Conservation (phyloP, 2,329 filamentous ascomycete species). For the Tolypocladium nubicola region DNA sequence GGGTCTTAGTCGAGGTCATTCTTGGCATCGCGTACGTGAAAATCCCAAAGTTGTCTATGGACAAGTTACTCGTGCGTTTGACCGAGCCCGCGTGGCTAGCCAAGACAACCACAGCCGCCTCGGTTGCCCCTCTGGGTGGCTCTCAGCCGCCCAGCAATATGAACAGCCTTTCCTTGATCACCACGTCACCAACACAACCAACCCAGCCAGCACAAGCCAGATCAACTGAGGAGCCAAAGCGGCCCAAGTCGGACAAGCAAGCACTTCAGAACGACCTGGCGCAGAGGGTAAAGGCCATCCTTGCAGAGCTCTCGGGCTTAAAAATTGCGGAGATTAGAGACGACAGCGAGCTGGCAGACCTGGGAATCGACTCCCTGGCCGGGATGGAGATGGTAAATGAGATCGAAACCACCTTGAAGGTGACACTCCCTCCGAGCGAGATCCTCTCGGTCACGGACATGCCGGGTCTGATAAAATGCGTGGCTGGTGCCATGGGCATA, state of each 20-base stretch:
- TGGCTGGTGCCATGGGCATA: neutral
- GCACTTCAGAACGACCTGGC: neutral
- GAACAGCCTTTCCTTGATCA: neutral
- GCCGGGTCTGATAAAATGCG: neutral
- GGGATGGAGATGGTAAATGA: constrained; percentile 36
- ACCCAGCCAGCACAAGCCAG: too few species aligned
- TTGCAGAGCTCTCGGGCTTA: constrained; percentile 21
- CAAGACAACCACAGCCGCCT: neutral
- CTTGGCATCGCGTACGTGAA: constrained; percentile 5
- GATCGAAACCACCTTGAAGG: constrained; percentile 25
- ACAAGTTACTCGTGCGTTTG: constrained; percentile 1
- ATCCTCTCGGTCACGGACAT: neutral
- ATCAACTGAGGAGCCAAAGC: neutral
- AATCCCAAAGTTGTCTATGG: constrained; percentile 2
- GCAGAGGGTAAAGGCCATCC: constrained; percentile 6
- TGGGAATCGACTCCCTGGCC: constrained; percentile 40
- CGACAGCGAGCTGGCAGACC: constrained; percentile 25
- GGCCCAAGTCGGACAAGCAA: neutral
- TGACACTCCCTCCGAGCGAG: constrained; percentile 6
- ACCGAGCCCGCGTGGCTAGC: neutral
- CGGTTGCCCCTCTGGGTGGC: too few species aligned
- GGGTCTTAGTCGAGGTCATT: constrained; percentile 3
- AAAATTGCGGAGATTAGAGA: constrained; percentile 24
- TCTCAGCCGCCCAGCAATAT: too few species aligned
- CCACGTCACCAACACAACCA: too few species aligned